Evolutionary conservation across 129 eudicot species (phyloP).

Genomic region (Cynara cardunculus): DNA sequence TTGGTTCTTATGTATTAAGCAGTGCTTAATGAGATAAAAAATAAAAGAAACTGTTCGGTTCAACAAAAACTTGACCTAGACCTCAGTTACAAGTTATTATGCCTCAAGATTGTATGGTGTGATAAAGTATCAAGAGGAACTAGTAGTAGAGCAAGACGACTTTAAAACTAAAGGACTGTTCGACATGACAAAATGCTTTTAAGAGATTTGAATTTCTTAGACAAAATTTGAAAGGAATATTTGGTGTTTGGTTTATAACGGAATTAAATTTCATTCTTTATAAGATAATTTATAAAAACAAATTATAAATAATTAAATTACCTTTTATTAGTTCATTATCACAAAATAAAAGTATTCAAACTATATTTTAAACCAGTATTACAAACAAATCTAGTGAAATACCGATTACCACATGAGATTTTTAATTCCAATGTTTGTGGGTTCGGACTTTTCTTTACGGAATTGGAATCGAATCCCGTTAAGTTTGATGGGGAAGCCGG

Average conservation of each 20-base stretch:
- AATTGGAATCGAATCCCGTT: not conserved
- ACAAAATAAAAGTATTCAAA: not conserved
- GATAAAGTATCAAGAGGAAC: not conserved
- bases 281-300: too few relatives aligned
- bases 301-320: too few relatives aligned
- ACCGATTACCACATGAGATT: too few relatives aligned
- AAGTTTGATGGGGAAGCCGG: not conserved
- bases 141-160: not conserved
- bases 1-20: too few relatives aligned
- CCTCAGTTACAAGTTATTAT: too few relatives aligned
- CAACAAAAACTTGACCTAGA: too few relatives aligned
- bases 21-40: too few relatives aligned
- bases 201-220: not conserved
- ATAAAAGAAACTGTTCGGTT: too few relatives aligned
- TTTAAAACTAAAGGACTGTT: too few relatives aligned
- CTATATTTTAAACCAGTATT: too few relatives aligned
- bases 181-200: too few relatives aligned
- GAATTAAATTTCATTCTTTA: not conserved
- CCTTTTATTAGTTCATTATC: not conserved
- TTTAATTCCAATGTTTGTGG: not conserved
- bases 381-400: not conserved
- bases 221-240: too few relatives aligned
- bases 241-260: not conserved
- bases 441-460: not conserved
- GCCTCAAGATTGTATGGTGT: not conserved